A percentile compares a stretch with the other conserved stretches of the same genome.
Conservation (phyloP, 805 yeast species). For the Grigorovia yakushimaensis region DNA sequence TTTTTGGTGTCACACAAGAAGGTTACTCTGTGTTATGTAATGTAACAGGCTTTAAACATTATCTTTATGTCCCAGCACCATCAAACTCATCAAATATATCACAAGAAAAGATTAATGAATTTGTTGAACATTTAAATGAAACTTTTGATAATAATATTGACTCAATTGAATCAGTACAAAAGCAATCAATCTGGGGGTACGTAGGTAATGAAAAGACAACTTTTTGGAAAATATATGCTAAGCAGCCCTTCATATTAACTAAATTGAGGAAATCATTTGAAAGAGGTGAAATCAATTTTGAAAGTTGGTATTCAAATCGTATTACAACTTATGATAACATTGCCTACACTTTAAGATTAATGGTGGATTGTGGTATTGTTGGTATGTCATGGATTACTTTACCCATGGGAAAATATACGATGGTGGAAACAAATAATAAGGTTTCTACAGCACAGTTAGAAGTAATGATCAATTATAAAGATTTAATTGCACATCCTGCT, state of each 20-base stretch:
- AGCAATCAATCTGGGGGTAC: conserved; percentile 92
- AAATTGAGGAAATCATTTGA: conserved; percentile 75
- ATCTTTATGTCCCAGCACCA: conserved; percentile 88
- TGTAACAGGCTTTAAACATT: conserved; percentile 81
- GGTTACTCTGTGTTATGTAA: conserved; percentile 88
- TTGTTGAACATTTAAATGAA: conserved; percentile 38
- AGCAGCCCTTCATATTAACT: conserved; percentile 56
- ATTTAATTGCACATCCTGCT: conserved; percentile 69
- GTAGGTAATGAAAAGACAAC: conserved; percentile 69
- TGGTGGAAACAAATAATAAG: conserved; percentile 33
- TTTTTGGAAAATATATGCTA: conserved; percentile 63
- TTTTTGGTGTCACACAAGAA: conserved; percentile 84
- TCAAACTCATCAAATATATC: conserved; percentile 38
- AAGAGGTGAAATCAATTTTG: conserved; percentile 61
- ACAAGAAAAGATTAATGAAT: conserved; percentile 29
- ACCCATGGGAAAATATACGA: conserved; percentile 59
- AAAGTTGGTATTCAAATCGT: conserved; percentile 51
- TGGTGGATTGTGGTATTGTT: conserved; percentile 86
- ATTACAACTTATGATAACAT: conserved; percentile 81
- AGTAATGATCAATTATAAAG: conserved; percentile 55
- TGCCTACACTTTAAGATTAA: conserved; percentile 72
- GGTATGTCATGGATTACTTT: conserved; percentile 97
- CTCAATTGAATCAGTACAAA: conserved; percentile 52
- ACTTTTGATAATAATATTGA: conserved; percentile 47
- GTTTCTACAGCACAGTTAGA: conserved; percentile 83